Evolutionary conservation across 305 asterid genomes (phyloP).

Genomic region (Fraxinus nigra): DNA sequence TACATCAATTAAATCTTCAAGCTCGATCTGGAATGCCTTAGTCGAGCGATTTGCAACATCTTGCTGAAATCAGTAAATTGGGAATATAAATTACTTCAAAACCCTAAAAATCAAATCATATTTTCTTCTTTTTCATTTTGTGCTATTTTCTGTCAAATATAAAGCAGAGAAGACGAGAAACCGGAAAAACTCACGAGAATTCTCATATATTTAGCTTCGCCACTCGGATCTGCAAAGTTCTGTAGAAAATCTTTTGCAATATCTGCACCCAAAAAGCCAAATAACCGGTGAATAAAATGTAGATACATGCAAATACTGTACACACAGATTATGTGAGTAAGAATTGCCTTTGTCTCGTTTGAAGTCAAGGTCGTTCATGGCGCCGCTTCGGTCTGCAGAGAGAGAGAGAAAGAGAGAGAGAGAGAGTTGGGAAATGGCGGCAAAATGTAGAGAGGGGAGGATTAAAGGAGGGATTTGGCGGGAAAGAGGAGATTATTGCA

Average conservation of each 20-base stretch:
- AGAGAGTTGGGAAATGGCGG: constrained; percentile 34
- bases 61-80: constrained; percentile 49
- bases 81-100: not conserved
- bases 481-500: constrained; percentile 32
- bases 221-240: constrained; percentile 64
- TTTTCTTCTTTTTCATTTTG: not conserved
- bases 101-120: not conserved
- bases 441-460: constrained; percentile 19
- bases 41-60: constrained; percentile 83
- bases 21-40: constrained; percentile 78
- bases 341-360: constrained; percentile 60
- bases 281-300: not conserved
- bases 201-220: constrained; percentile 68
- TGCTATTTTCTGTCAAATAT: not conserved
- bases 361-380: constrained; percentile 63
- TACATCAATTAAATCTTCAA: constrained; percentile 77
- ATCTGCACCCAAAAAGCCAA: constrained; percentile 39
- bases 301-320: not conserved
- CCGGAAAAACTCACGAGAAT: constrained; percentile 54
- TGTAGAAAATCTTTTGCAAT: constrained; percentile 67
- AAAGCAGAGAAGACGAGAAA: not conserved
- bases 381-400: constrained; percentile 14
- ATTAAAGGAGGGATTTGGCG: constrained; percentile 33
- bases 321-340: not conserved
- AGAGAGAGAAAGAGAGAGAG: not conserved